A percentile compares a stretch with the other conserved stretches of the same genome.
Evolutionary conservation across 2,329 filamentous ascomycete genomes (phyloP).

Genomic region (Aspergillus sp.): DNA sequence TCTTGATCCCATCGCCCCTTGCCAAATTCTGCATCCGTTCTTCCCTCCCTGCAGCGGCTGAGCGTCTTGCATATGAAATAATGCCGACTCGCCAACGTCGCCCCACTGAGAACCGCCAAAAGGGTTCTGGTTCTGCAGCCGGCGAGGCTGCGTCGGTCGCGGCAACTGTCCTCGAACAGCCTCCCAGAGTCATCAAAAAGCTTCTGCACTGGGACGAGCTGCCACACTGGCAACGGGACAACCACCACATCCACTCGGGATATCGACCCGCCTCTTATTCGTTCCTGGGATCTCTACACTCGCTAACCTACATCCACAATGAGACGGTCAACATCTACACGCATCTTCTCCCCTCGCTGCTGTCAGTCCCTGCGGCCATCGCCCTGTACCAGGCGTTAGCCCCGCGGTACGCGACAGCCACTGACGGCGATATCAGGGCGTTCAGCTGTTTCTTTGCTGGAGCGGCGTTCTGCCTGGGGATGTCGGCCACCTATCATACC

Average conservation of each 20-base stretch:
- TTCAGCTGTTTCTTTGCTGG: slow-evolving; percentile 79
- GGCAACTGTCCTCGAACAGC: slow-evolving; percentile 26
- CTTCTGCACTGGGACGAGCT: slow-evolving; percentile 53
- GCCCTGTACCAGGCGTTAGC: slow-evolving; percentile 59
- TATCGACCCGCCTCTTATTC: slow-evolving; percentile 66
- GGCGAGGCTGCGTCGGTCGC: slow-evolving; percentile 24
- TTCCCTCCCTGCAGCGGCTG: background rate
- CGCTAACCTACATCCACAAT: slow-evolving; percentile 64
- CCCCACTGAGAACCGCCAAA: slow-evolving; percentile 20
- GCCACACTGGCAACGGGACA: slow-evolving; percentile 60
- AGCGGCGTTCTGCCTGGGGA: slow-evolving; percentile 69
- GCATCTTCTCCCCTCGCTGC: slow-evolving; percentile 66
- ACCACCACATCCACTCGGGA: slow-evolving; percentile 65
- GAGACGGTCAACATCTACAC: slow-evolving; percentile 71
- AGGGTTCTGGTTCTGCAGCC: slow-evolving; percentile 12
- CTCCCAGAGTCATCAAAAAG: slow-evolving; percentile 28
- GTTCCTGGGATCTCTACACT: slow-evolving; percentile 57
- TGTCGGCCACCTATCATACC: slow-evolving; percentile 83
- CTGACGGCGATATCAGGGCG: slow-evolving; percentile 63
- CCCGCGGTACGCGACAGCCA: slow-evolving; percentile 66
- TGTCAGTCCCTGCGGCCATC: slow-evolving; percentile 53
- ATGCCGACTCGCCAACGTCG: slow-evolving; percentile 34
- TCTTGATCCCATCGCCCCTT: background rate
- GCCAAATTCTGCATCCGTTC: background rate
- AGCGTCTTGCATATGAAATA: slow-evolving; percentile 19